Evolutionary conservation across 768 basidiomycete species (phyloP), one percentile per base, ranked within the genome.

Genomic region (Exsudoporus frostii): DNA sequence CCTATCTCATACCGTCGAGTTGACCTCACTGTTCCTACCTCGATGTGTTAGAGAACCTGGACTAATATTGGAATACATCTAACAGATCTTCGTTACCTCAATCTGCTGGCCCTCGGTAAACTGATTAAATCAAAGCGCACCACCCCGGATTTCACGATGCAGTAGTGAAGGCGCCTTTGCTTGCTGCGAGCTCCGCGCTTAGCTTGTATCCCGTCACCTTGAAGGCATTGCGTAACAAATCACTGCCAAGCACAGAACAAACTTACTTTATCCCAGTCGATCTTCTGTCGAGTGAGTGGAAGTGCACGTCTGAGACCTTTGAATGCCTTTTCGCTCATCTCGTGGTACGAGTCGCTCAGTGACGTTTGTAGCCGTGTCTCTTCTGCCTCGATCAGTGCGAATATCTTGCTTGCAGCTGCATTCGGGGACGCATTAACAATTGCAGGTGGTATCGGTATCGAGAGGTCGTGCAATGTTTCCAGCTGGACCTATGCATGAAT

Each of bases 261-360:
- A 45, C 74, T 11, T 51, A 90, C 92, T 79, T 86, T 92, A 57
- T 96, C 93, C 96, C 97, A 99, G 54, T 98, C 94, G 34, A 98
- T 70, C 71, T 98, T 98, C 66, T 92, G 90, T 60, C 92, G 80
- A 13, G 94, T 98, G 65, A 98, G 75, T 0, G 96, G 97, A 52
- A 99, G 71, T 1, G 94, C 93, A 34, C 97, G 80, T 60, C 97
- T 78, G 46, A 99, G 76, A 7, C 88, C 84, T 70, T 91, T 92
- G 80, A 98, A 98, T 1, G 90, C 88, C 73, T 92, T 93, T 63
- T 98, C 95, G 37, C 88, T 83, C 83, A 99, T 87, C 60, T 90
- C 86, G 38, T 85, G 84, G 65, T 98, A 97, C 15, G 88, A 79
- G 42, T 88, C 86, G 62, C 84, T 90, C 49, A 98, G 68, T 15